Evolutionary conservation across 352 stramenopile genomes (phyloP), one percentile per base, ranked within the genome.

Genomic region (Bremia lactucae): DNA sequence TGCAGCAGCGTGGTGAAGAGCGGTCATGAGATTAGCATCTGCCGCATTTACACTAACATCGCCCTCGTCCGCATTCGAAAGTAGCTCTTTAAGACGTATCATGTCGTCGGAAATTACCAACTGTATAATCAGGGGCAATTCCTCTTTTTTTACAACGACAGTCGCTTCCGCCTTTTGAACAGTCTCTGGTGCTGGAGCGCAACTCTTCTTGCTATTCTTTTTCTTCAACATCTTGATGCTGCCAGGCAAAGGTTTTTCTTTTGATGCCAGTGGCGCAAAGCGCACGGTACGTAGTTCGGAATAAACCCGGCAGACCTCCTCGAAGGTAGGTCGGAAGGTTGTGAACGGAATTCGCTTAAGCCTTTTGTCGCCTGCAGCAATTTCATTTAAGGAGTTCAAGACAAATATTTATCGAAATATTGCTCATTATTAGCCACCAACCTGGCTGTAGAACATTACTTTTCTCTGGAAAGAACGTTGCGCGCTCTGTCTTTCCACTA

Each of bases 291-390:
- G 69, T 3, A 88, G 60, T 21, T 87, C 79, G 0, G 70, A 70
- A 10, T 73, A 73, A 8, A 90, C 76, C 34, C 78, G 68, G 23
- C 76, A 87, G 4, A 89, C 62, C 43, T 95, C 83, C 42, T 92
- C 74, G 24, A 92, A 89, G 14, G 81, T 94, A n/a, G 83, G 83
- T 11, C 77, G 65, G 39, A 82, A 83, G 5, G 79, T 93, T 44
- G 70, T 72, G 49, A 95, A 92, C 5, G 83, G 83, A 26, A 95
- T 83, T 20, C 73, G 67, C 2, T 75, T 78, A 19, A 95, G 31
- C 0, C 81, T 70, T 31, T 68, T 46, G 46, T 93, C 78, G 23
- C 70, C 62, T 57, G 25, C 20, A 36, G 28, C 19, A 43, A 15
- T 46, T 19, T 6, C 16, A 33, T 31, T 26, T 55, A 5, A 2